Conservation (phyloP, 257 asterid species). For the Dorcoceras hygrometricum region DNA sequence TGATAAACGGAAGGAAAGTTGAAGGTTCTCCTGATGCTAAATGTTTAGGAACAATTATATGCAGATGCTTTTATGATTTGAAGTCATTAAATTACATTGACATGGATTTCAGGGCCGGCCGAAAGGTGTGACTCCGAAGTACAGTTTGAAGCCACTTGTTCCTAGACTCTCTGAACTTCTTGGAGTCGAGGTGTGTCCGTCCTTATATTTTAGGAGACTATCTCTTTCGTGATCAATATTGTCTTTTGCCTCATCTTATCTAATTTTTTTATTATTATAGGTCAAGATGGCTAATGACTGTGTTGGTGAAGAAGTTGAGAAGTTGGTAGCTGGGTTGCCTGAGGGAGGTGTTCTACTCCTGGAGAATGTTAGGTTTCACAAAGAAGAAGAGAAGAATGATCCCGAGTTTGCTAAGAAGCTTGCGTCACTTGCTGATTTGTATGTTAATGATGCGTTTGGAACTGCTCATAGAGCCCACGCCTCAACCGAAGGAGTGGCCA, state of each 20-base stretch:
- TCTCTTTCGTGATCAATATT: not conserved
- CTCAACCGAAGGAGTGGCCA: slow-evolving; percentile 55
- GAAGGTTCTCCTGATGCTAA: not conserved
- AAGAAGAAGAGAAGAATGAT: slow-evolving; percentile 58
- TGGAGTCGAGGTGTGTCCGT: slow-evolving; percentile 54
- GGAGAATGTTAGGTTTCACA: slow-evolving; percentile 35
- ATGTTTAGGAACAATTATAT: not conserved
- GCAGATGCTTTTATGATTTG: not conserved
- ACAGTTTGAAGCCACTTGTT: slow-evolving; percentile 89
- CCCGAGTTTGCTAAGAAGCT: slow-evolving; percentile 57
- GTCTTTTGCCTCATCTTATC: slow-evolving; percentile 12
- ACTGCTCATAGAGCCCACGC: slow-evolving; percentile 51
- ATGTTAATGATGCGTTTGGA: slow-evolving; percentile 21
- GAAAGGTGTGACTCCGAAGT: slow-evolving; percentile 90
- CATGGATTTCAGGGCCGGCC: slow-evolving; percentile 72
- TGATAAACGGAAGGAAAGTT: not conserved
- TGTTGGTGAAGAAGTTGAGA: slow-evolving; percentile 73
- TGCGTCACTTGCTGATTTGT: slow-evolving; percentile 50
- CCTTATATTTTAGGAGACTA: not conserved
- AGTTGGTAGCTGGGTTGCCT: slow-evolving; percentile 59
- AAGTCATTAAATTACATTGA: not conserved
- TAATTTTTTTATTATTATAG: slow-evolving; percentile 26
- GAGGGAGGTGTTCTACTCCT: slow-evolving; percentile 43
- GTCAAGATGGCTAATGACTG: slow-evolving; percentile 83
- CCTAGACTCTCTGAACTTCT: slow-evolving; percentile 80